Conservation (phyloP, 2,329 filamentous ascomycete genomes). For the Ophiostoma tasmaniense region DNA sequence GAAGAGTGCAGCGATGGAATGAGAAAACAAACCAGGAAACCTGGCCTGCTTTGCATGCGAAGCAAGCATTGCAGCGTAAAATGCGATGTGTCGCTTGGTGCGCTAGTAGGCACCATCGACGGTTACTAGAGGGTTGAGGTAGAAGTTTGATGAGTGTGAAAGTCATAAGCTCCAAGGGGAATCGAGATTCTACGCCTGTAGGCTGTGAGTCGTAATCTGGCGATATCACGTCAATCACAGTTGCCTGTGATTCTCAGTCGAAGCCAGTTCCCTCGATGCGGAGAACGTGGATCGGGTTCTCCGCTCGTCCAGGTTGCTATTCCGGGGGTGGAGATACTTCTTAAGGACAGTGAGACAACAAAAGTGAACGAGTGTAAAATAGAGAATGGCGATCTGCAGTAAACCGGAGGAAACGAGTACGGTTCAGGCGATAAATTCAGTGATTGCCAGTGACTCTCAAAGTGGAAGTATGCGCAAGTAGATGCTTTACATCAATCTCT, state of each 20-base stretch:
- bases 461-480: background rate
- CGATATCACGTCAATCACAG: background rate
- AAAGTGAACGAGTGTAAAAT: background rate
- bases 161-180: too few species aligned
- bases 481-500: background rate
- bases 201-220: background rate
- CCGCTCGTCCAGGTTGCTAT: background rate
- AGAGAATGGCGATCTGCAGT: background rate
- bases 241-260: background rate
- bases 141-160: background rate
- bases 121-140: background rate
- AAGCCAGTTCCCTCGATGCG: background rate
- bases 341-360: background rate
- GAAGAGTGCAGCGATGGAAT: background rate
- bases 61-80: background rate
- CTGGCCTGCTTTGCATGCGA: background rate
- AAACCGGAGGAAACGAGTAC: background rate
- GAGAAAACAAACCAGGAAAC: background rate
- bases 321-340: background rate
- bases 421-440: background rate
- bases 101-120: background rate
- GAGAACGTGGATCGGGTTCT: background rate
- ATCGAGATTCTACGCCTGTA: background rate
- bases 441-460: background rate
- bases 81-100: background rate